Conservation (phyloP, 2,329 filamentous ascomycete genomes). For the Meredithiella fracta region DNA sequence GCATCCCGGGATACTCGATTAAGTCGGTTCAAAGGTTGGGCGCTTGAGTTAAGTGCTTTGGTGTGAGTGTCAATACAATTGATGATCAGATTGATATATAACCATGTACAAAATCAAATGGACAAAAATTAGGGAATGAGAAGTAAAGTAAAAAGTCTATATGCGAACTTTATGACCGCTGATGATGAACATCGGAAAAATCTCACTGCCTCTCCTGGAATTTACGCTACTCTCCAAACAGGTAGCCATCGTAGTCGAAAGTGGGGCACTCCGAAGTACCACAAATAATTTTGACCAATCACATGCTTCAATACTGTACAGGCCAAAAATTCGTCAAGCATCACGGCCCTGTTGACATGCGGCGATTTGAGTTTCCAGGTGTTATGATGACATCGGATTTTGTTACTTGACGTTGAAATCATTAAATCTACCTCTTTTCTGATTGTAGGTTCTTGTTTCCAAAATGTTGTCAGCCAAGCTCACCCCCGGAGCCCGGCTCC, state of each 20-base stretch:
- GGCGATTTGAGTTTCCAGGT: background rate
- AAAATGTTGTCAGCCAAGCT: constrained; percentile 19
- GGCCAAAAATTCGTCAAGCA: constrained; percentile 14
- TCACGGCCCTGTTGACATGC: background rate
- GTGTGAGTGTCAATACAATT: background rate
- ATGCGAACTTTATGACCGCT: no score
- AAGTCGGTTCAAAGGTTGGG: background rate
- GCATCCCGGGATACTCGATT: background rate
- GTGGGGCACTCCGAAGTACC: background rate
- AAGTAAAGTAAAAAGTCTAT: no score
- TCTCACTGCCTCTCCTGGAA: no score
- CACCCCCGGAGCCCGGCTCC: constrained; percentile 50
- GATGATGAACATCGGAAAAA: no score
- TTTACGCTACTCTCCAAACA: background rate
- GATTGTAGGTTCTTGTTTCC: background rate
- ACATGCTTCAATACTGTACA: constrained; percentile 1
- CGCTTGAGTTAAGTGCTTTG: background rate
- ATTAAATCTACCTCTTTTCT: background rate
- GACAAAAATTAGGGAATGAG: no score
- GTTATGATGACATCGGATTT: background rate
- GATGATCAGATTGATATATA: no score
- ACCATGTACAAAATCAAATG: no score
- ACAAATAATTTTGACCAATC: constrained; percentile 6
- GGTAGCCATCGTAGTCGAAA: background rate
- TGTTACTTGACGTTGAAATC: background rate